Percentiles rank a stretch among this genome's conserved stretches.
phyloP scores from a whole-genome alignment of 2,329 filamentous ascomycete genomes.

The Botryotinia convoluta region DNA sequence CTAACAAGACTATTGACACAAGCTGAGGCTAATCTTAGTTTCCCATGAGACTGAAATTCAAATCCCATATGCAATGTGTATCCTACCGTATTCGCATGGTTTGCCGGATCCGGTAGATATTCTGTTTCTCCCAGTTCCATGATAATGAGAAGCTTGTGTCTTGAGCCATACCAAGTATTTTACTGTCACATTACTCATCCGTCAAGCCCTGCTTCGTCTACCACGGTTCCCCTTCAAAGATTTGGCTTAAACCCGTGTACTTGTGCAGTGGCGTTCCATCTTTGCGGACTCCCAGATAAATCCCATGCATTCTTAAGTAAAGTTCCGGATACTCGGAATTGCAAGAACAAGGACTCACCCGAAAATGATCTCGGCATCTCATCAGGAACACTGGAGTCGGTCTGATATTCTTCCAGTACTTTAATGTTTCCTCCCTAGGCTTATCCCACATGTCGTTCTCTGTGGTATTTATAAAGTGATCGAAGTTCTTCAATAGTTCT shows the following conservation, averaged over 20 bases:
- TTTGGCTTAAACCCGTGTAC: not conserved
- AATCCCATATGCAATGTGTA: not conserved
- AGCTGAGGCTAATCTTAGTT: not conserved
- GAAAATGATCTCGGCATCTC: not conserved
- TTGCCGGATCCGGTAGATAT: accelerated
- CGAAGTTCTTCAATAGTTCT: not conserved
- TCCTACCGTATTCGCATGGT: not conserved
- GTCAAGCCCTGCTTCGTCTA: not conserved
- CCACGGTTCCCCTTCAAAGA: not conserved
- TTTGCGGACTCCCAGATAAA: accelerated
- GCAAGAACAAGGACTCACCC: accelerated
- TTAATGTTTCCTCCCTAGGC: not conserved
- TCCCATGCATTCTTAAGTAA: accelerated
- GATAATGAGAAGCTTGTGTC: accelerated
- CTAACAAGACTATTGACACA: no score
- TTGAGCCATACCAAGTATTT: not conserved
- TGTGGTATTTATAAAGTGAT: not conserved
- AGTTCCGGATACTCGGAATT: not conserved
- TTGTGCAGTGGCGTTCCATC: not conserved
- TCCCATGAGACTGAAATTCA: not conserved
- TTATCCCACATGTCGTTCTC: not conserved
- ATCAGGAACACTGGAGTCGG: not conserved
- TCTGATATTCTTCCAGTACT: not conserved
- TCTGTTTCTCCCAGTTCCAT: not conserved
- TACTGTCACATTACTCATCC: not conserved